Conservation (phyloP, 2,329 filamentous ascomycete species). For the Diaporthe ampelina region DNA sequence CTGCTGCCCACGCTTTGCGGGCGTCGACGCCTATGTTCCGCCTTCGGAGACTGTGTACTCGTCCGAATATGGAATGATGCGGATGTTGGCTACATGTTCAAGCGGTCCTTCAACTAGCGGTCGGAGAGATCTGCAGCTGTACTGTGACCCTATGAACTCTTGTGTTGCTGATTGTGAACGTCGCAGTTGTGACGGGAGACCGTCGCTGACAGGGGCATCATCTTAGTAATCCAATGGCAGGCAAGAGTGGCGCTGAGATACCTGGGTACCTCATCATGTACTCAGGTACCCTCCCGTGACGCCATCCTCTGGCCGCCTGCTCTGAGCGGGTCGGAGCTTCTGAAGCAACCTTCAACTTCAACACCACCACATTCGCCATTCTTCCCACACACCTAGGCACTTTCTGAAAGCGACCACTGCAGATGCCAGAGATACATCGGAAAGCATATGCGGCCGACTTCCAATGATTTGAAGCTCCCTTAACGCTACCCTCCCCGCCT, state of each 20-base stretch:
- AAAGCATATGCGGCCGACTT: not conserved
- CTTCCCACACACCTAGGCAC: not conserved
- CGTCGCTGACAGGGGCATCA: too few relatives aligned
- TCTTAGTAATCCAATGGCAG: not conserved
- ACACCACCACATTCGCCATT: not conserved
- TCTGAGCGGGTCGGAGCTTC: slow-evolving; percentile 6
- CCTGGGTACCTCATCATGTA: not conserved
- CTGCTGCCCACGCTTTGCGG: too few relatives aligned
- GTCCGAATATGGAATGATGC: too few relatives aligned
- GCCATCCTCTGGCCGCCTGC: slow-evolving; percentile 28
- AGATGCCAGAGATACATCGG: not conserved
- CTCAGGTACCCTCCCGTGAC: slow-evolving; percentile 23
- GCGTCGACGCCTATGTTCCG: too few relatives aligned
- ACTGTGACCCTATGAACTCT: too few relatives aligned
- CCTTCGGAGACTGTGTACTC: too few relatives aligned
- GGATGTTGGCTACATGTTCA: too few relatives aligned
- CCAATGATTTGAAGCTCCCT: not conserved
- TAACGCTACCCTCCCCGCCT: not conserved
- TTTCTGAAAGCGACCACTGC: not conserved
- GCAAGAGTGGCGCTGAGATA: not conserved
- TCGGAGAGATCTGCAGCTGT: too few relatives aligned
- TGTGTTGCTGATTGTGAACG: not conserved
- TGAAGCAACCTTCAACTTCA: slow-evolving; percentile 14
- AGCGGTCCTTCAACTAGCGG: too few relatives aligned
- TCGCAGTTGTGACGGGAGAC: too few relatives aligned